Evolutionary conservation across 441 rosid species (phyloP).

Genomic region (Kokia cookei): DNA sequence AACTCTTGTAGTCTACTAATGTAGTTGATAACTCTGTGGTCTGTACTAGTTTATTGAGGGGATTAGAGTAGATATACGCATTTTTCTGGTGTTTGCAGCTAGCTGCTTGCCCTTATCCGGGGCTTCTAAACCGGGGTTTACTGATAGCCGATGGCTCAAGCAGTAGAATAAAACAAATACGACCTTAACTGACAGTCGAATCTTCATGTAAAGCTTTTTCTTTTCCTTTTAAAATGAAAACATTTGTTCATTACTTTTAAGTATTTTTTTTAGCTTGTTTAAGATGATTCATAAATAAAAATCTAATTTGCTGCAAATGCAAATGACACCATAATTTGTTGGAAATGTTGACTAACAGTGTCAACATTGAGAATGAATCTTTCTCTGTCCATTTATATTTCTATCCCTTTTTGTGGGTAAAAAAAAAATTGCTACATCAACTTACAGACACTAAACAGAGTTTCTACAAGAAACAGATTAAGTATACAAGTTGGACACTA

Average conservation of each 20-base stretch:
- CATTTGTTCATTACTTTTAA: slow-evolving; percentile 6
- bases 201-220: too few relatives aligned
- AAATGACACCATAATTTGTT: not conserved
- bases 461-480: not conserved
- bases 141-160: not conserved
- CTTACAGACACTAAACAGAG: not conserved
- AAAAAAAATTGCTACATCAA: too few relatives aligned
- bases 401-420: not conserved
- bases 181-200: not conserved
- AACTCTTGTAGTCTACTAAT: not conserved
- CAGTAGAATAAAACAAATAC: not conserved
- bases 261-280: slow-evolving; percentile 4
- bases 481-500: too few relatives aligned
- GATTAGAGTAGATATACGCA: not conserved
- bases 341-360: too few relatives aligned
- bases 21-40: not conserved
- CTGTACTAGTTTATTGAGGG: not conserved
- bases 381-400: not conserved
- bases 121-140: not conserved
- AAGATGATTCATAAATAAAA: slow-evolving; percentile 19
- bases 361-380: not conserved
- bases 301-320: slow-evolving; percentile 1
- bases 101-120: not conserved
- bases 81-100: not conserved
- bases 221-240: not conserved